Percentiles rank a stretch among this genome's conserved stretches.
Evolutionary conservation across 2,329 filamentous ascomycete species (phyloP).

Genomic region (Fusarium verrucosum): DNA sequence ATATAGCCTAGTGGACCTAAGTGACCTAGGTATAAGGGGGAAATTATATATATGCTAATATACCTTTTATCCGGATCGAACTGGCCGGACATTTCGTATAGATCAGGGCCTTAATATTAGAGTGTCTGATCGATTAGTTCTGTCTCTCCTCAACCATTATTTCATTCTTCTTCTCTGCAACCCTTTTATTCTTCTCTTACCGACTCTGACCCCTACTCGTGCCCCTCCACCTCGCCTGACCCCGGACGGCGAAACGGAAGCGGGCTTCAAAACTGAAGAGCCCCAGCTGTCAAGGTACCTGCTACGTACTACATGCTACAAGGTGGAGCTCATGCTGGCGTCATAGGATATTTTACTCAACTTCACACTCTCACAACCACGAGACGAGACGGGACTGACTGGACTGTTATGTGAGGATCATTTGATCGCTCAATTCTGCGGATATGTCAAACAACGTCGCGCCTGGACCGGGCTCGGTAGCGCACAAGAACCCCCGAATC

Average conservation of each 20-base stretch:
- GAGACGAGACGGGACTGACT: background rate
- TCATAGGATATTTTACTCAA: conserved; percentile 36
- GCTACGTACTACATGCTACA: background rate
- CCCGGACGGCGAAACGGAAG: background rate
- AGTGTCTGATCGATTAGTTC: background rate
- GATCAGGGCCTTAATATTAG: background rate
- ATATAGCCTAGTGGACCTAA: too few relatives aligned
- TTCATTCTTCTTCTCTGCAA: background rate
- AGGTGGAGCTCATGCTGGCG: conserved; percentile 27
- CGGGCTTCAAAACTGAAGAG: conserved; percentile 19
- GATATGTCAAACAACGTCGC: conserved; percentile 49
- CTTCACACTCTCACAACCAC: conserved; percentile 11
- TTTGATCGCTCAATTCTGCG: conserved; percentile 25
- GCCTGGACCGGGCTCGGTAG: conserved; percentile 30
- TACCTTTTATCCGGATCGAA: too few relatives aligned
- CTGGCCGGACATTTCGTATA: too few relatives aligned
- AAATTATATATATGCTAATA: too few relatives aligned
- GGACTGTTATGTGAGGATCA: conserved; percentile 47
- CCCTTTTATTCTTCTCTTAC: background rate
- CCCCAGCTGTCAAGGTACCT: conserved; percentile 13
- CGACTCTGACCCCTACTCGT: background rate
- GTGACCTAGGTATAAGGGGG: too few relatives aligned
- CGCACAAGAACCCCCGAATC: conserved; percentile 56
- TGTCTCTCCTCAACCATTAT: background rate
- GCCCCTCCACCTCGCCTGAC: conserved; percentile 39